Base-by-base conservation (phyloP, 495 filamentous ascomycete species). In the Gamarada debralockiae region DNA sequence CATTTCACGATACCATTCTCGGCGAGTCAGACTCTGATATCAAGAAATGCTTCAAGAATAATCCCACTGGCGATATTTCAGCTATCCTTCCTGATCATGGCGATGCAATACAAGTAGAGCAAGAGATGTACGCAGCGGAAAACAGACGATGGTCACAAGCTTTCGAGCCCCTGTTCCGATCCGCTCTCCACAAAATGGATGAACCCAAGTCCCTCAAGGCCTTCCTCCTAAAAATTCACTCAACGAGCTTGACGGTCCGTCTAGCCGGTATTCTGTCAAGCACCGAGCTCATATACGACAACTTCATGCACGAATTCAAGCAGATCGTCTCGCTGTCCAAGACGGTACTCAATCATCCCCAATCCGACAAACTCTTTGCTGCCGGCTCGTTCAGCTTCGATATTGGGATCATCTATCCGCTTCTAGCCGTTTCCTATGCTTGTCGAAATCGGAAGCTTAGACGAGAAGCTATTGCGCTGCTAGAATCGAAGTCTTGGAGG, bases 401-500 rank as follows among this genome's bases (percentile, higher is more conserved):
- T 17, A 50, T 68, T 14, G 66, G 67, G n/a, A 57, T 73, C 24
- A 63, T 74, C 14, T 49, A 43, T 10, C 59, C 67, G 0, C 48
- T 73, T 3, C 73, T 65, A 37, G 44, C 62, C 14, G 59, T 66
- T 3, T 70, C 65, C 7, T 63, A 63, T 3, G 57, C 58, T 10
- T 79, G 73, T 48, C 65, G 73, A 8, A 66, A 77, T 48, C 68
- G 72, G 1, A 25, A 45, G 0, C 60, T 74, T 27, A 64, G 73
- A 17, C 66, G 73, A 2, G 47, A 50, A 23, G 47, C 47, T 1
- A 37, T 50, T 6, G 8, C 15, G 13, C 47, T 50, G 14, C 33
- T 50, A 2, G 22, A 39, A n/a, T 14, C 22, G 18, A 37, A 31
- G 25, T 17, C 33, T 3, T 38, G 33, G 47, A 37, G 47, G 33